phyloP scores from a whole-genome alignment of 2,329 filamentous ascomycete species.

The Sporothrix dimorphospora region DNA sequence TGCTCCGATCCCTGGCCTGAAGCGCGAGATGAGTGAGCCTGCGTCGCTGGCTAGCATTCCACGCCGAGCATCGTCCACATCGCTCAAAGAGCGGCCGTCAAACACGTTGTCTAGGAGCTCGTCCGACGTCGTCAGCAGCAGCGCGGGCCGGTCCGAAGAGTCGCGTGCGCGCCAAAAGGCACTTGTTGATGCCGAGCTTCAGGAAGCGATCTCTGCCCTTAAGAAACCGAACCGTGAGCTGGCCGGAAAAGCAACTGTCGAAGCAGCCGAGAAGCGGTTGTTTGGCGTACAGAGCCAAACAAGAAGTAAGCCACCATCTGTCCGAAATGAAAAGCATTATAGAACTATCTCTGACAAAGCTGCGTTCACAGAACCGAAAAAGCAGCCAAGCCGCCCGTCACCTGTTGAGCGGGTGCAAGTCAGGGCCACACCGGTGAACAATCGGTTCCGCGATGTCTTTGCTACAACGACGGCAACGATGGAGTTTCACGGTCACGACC shows the following conservation, averaged over 20 bases:
- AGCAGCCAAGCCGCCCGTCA: slow-evolving; percentile 48
- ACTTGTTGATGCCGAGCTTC: slow-evolving; percentile 68
- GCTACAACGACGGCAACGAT: slow-evolving; percentile 33
- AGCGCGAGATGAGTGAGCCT: slow-evolving; percentile 69
- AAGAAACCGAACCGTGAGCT: slow-evolving; percentile 76
- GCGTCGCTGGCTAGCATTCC: slow-evolving; percentile 49
- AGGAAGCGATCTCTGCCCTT: slow-evolving; percentile 72
- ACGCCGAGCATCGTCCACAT: slow-evolving; percentile 38
- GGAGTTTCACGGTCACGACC: slow-evolving; percentile 32
- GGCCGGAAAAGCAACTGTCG: slow-evolving; percentile 67
- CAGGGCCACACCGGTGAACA: slow-evolving; percentile 61
- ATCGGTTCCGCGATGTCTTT: slow-evolving; percentile 57
- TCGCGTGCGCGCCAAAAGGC: slow-evolving; percentile 67
- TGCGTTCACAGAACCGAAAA: slow-evolving; percentile 46
- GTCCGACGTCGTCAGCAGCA: slow-evolving; percentile 21
- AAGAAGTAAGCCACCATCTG: slow-evolving; percentile 50
- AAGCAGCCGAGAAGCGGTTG: slow-evolving; percentile 66
- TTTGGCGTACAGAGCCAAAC: slow-evolving; percentile 46
- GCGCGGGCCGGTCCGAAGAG: slow-evolving; percentile 52
- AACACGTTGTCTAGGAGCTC: slow-evolving; percentile 45
- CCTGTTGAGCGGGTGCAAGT: slow-evolving; percentile 50
- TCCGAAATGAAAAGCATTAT: not conserved
- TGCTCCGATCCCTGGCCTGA: slow-evolving; percentile 62
- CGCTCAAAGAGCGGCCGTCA: slow-evolving; percentile 50
- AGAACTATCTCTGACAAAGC: not conserved